Evolutionary conservation across 257 asterid species (phyloP).

Genomic region (Galeopsis tetrahit): DNA sequence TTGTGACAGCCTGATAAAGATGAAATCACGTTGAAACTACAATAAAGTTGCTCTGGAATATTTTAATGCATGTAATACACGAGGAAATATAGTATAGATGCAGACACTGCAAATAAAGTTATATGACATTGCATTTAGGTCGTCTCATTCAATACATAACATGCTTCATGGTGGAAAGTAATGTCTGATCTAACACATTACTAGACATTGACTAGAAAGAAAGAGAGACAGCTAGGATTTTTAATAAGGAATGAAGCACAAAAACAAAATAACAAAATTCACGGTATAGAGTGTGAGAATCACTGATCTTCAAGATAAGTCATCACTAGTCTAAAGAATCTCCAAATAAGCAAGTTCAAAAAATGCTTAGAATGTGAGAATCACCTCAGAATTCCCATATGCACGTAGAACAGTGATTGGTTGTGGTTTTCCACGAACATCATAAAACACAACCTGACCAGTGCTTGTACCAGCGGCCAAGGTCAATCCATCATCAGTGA

Average conservation of each 20-base stretch:
- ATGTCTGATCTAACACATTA: constrained; percentile 27
- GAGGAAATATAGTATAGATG: constrained; percentile 18
- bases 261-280: constrained; percentile 24
- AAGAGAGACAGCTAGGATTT: constrained; percentile 13
- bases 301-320: constrained; percentile 10
- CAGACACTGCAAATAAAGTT: constrained; percentile 9
- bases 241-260: constrained; percentile 18
- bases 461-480: constrained; percentile 97
- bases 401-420: constrained; percentile 93
- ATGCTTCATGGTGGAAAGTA: constrained; percentile 21
- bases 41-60: constrained; percentile 21
- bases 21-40: constrained; percentile 34
- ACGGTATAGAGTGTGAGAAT: not conserved
- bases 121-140: not conserved
- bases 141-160: constrained; percentile 19
- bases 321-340: constrained; percentile 27
- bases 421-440: constrained; percentile 92
- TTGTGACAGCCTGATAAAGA: constrained; percentile 80
- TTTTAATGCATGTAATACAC: constrained; percentile 22
- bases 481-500: constrained; percentile 89
- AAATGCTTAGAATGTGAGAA: constrained; percentile 31
- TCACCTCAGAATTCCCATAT: constrained; percentile 84
- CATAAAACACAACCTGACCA: constrained; percentile 89
- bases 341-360: constrained; percentile 34
- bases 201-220: constrained; percentile 22